phyloP scores from a whole-genome alignment of 768 basidiomycete genomes.

The Tricholomella constricta region DNA sequence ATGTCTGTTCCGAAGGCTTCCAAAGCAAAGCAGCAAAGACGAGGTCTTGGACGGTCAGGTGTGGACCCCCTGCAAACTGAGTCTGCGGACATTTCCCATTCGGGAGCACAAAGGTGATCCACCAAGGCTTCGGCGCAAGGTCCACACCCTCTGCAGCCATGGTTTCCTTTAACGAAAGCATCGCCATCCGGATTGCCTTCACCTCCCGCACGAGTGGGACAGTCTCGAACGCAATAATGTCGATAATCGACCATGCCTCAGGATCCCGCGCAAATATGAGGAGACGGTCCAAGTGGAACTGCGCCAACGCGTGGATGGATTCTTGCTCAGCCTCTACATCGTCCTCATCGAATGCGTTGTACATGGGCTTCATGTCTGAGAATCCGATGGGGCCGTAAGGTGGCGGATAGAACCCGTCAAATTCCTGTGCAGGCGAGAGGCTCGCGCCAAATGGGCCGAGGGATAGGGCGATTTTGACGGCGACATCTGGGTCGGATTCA shows the following conservation, averaged over 20 bases:
- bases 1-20: constrained; percentile 8
- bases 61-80: constrained; percentile 16
- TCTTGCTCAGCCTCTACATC: constrained; percentile 30
- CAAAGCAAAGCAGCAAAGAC: constrained; percentile 40
- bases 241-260: constrained; percentile 55
- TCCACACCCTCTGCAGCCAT: constrained; percentile 6
- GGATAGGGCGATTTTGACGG: constrained; percentile 63
- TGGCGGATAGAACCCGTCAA: constrained; percentile 72
- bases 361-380: constrained; percentile 33
- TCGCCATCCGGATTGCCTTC: constrained; percentile 61
- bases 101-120: constrained; percentile 71
- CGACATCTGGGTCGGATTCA: constrained; percentile 19
- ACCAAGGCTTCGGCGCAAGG: constrained; percentile 60
- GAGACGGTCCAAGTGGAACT: constrained; percentile 68
- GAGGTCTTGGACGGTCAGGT: constrained; percentile 40
- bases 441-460: constrained; percentile 77
- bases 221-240: constrained; percentile 78
- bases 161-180: constrained; percentile 39
- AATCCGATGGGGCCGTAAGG: constrained; percentile 66
- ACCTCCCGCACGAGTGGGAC: constrained; percentile 70
- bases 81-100: constrained; percentile 48
- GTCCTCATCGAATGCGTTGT: constrained; percentile 42
- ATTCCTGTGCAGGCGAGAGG: constrained; percentile 68
- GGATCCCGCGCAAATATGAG: constrained; percentile 49
- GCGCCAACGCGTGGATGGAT: constrained; percentile 53